Conservation (phyloP, 2,329 filamentous ascomycete species). For the Claviceps fusiformis region DNA sequence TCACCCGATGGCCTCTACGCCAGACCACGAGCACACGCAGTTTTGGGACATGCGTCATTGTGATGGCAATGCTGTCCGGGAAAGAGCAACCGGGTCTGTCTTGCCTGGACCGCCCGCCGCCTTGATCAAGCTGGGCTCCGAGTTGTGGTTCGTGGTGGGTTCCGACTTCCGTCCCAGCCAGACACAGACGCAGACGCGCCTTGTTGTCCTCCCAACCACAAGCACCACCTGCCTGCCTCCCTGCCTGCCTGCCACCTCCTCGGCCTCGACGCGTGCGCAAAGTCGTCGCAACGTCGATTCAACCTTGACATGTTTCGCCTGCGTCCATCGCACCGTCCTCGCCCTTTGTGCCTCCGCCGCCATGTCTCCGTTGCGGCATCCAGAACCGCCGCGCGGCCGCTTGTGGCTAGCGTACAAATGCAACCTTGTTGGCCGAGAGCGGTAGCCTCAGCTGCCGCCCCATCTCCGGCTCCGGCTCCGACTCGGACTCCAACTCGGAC, state of each 20-base stretch:
- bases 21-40: too few relatives aligned
- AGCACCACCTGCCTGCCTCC: neutral
- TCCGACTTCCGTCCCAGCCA: too few relatives aligned
- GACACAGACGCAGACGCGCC: too few relatives aligned
- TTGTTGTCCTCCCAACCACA: too few relatives aligned
- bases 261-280: neutral
- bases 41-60: too few relatives aligned
- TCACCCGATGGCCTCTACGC: too few relatives aligned
- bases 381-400: neutral
- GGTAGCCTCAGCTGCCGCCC: neutral
- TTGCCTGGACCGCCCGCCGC: too few relatives aligned
- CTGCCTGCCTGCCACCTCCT: neutral
- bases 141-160: too few relatives aligned
- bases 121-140: too few relatives aligned
- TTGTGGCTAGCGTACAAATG: neutral
- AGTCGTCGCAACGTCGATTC: too few relatives aligned
- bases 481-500: neutral
- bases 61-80: too few relatives aligned
- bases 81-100: too few relatives aligned
- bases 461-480: slow-evolving; percentile 4
- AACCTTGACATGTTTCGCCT: slow-evolving; percentile 9
- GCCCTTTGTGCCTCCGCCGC: slow-evolving; percentile 1
- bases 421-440: neutral
- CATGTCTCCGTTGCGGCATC: neutral
- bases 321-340: slow-evolving; percentile 2